Evolutionary conservation across 306 rosid species (phyloP), one percentile per base, ranked within the genome.

Genomic region (Castanospermum australe): DNA sequence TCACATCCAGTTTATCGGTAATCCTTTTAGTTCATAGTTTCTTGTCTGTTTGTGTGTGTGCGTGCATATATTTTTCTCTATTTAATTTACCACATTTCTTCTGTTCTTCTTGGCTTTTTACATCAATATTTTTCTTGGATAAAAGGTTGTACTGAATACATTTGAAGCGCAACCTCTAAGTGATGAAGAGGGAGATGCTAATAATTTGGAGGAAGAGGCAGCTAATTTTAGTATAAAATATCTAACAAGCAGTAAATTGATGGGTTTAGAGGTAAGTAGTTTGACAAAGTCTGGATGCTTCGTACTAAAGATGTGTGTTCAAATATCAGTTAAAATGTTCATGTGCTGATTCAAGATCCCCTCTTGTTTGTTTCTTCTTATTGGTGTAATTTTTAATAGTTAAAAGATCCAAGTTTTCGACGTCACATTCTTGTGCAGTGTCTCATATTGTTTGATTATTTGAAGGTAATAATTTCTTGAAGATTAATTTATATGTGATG

Each of bases 151-250:
- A 52, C 59, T 94, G 78, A 87, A 85, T 88, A 92, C 97, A 57
- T 94, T 94, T 78, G 98, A 94, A 82, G 93, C 98, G 2, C 98
- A 94, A 89, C 98, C 98, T 67, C 81, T 94, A 83, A 89, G 93
- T 71, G 98, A 94, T 79, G 98, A 92, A 91, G 97, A 84, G 79
- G 98, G 98, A 41, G 92, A 92, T 51, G 98, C 98, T 71, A 91
- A 92, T 85, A 87, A 73, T 84, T 88, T 92, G 91, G 97, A 92
- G 89, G 98, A 89, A 78, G 94, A 93, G 79, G 86, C 93, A 8
- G 88, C 93, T 39, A 89, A 82, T 90, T 94, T 94, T 82, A 94
- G 98, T 83, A 94, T 94, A 79, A 94, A 94, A 85, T 94, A 94
- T 91, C 98, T 94, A 60, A 94, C 98, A 33, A 94, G 98, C 88